Base-by-base conservation (phyloP, 2,329 filamentous ascomycete species). In the Zalaria sp. region DNA sequence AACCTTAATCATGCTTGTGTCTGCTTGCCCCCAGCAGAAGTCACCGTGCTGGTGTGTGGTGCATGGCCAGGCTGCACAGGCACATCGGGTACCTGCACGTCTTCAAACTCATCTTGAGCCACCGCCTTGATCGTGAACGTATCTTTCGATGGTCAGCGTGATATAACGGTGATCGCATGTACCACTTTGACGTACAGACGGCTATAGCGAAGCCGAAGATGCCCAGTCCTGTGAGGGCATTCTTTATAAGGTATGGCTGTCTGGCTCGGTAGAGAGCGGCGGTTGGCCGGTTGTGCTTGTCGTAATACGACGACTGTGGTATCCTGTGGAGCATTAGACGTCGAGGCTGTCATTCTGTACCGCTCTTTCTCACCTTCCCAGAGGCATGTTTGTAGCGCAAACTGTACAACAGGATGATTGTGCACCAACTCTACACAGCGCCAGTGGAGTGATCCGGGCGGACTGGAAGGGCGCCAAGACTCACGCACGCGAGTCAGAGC, bases 101-200 rank as follows among this genome's bases (percentile, higher is more conserved):
- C 91, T 44, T 88, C 84, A 66, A 98, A 98, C 51, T 95, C 85
- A 62, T 96, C 91, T 64, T 96, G 91, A 35, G 89, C 86, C 57
- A 98, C 83, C 42, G 85, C 86, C 50, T 71, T 75, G 58, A 98
- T 81, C 35, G 80, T 84, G 60, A 75, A 83, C 42, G 72, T 65
- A 57, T 83, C 80, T 83, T 46, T 29, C 38, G 27, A 11, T 7
- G 26, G 25, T 47, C n/a, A 51, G 43, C 38, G 25, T 11, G 11
- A 36, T 10, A 25, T 8, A 18, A 7, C 26, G 25, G 36, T n/a
- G 6, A 37, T 40, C 18, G 18, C 18, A 18, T 18, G 18, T 18
- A 18, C 18, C 18, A 18, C 18, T 18, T 36, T 11, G 25, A 75
- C 85, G 49, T 76, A 98, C 91, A 98, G 53, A 98, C 83, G 48